These are phyloP conservation scores for Candida mattraensis DNA, from an alignment of 805 yeast genomes.

Conservation along the genomic window DNA sequence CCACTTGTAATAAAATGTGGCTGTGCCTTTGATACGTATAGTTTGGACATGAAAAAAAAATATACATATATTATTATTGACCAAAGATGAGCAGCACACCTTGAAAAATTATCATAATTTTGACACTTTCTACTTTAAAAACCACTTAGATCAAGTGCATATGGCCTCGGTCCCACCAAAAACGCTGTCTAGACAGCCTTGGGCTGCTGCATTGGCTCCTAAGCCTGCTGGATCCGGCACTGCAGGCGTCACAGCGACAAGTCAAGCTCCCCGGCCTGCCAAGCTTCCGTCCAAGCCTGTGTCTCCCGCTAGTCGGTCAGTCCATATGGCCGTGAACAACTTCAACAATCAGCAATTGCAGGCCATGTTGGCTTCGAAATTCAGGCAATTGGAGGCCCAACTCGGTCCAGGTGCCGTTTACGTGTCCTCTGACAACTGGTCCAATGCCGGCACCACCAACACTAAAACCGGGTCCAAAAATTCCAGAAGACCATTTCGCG, in stretches of 20 bases:
- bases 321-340: slow-evolving; percentile 19
- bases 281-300: slow-evolving; percentile 14
- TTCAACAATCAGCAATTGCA: slow-evolving; percentile 20
- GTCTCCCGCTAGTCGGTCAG: background rate
- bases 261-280: slow-evolving; percentile 8
- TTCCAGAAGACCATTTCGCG: slow-evolving; percentile 11
- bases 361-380: slow-evolving; percentile 15
- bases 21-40: too few relatives aligned
- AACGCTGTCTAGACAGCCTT: slow-evolving; percentile 17
- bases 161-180: slow-evolving; percentile 15
- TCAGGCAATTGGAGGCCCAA: slow-evolving; percentile 17
- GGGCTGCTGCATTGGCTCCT: slow-evolving; percentile 18
- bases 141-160: too few relatives aligned
- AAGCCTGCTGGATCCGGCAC: slow-evolving; percentile 6
- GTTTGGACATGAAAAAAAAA: too few relatives aligned
- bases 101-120: too few relatives aligned
- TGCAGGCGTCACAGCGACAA: too few relatives aligned
- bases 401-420: slow-evolving; percentile 11
- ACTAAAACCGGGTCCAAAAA: slow-evolving; percentile 7
- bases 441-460: slow-evolving; percentile 6
- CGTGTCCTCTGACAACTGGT: slow-evolving; percentile 13
- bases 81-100: too few relatives aligned
- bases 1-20: too few relatives aligned
- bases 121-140: too few relatives aligned
- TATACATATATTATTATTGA: too few relatives aligned